Evolutionary conservation across 164 flowering plant genomes (phyloP), one percentile per base, ranked within the genome.

Genomic region (Berberis vulgaris): DNA sequence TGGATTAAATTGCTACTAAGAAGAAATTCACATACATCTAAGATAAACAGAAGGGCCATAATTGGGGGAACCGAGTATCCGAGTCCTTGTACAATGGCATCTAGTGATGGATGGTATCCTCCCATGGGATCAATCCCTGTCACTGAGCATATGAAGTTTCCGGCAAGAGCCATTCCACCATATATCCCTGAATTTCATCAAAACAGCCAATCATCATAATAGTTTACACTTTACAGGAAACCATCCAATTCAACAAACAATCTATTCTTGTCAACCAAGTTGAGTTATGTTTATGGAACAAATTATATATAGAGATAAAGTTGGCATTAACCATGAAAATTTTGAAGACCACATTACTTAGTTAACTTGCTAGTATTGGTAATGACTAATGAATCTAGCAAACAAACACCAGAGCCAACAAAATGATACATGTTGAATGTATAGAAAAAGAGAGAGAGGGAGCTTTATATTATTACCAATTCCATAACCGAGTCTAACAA

Each of bases 51-150:
- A 68, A 94, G 96, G 43, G 96, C 97, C 97, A 94, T 91, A 41
- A 94, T 94, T 26, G 99, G 99, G 56, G 96, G 96, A 71, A 82
- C 83, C 40, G 97, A 95, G 74, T 87, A 94, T 71, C 97, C 97
- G 71, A 94, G 85, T 43, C 97, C 99, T 67, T 78, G 77, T 4
- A 94, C 54, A 65, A 89, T 76, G 43, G 96, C 96, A 73, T 91
- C 86, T 65, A 87, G 61, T 1, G 93, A 80, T 42, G 73, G 81
- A 77, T 84, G 72, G 68, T 86, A 86, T 39, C 96, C 99, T 68
- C 96, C 99, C 64, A 68, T 63, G 77, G 67, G 60, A 72, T 94
- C 99, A 44, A 85, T 81, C 49, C 99, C 97, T 7, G 86, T 68
- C 4, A 91, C 49, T 4, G 96, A 89, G 78, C 97, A 89, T 61